Base-by-base conservation (phyloP, 768 basidiomycete species). In the Postia placenta region DNA sequence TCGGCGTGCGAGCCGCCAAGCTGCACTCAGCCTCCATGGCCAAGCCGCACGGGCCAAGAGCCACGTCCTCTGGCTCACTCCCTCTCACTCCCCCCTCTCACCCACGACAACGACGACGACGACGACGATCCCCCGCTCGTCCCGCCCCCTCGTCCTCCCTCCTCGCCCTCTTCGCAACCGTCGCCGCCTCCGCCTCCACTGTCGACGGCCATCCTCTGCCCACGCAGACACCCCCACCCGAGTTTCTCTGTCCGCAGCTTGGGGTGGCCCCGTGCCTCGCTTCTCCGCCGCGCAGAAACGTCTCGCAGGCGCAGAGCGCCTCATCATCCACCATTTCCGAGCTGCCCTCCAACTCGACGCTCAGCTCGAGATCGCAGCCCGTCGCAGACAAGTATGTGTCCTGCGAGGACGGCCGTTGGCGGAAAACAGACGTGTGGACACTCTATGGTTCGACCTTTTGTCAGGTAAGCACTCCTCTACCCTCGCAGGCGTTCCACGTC, bases 171-270 rank as follows among this genome's bases (percentile, higher is more conserved):
- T 72, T 85, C 35, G 80, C 81, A 22, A 67, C 77, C 58, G 66
- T 85, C 53, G 79, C 72, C 5, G 65, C 77, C 4, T 66, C 76
- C 11, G 64, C 74, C n/a, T 59, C 73, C 23, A 52, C 69, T 3
- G 78, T 66, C 35, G 64, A 74, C 57, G 77, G 71, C 41, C 70
- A 70, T 49, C 81, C 82, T 6, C 64, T 70, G 17, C 56, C 63
- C 3, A 17, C 45, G 43, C 63, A 57, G 11, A 57, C 61, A 0
- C 17, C 70, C 20, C 80, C 81, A 1, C 80, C 75, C n/a, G 54
- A 72, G 45, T 85, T 85, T 55, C 73, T 84, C 37, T 85, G 82
- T 52, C 84, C 82, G 1, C 53, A 49, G 28, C 47, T 62, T 24
- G 49, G 51, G 49, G 46, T 24, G 15, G 50, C 38, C 35, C 24